Evolutionary conservation across 2,329 filamentous ascomycete genomes (phyloP).

Genomic region (Arthrobotrys sinensis): DNA sequence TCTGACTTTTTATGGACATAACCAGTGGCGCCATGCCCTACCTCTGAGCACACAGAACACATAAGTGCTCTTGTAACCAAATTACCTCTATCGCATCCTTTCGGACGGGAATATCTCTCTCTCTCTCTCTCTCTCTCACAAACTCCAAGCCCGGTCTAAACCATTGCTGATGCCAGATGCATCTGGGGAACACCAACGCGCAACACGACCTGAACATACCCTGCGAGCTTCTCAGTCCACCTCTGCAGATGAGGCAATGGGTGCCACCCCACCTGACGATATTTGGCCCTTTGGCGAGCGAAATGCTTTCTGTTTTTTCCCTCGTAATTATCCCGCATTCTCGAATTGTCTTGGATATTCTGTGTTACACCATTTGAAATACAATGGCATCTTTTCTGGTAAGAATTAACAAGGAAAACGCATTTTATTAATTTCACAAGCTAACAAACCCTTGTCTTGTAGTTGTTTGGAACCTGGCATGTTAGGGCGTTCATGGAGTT

Average conservation of each 20-base stretch:
- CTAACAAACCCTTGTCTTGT: background rate
- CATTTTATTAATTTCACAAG: background rate
- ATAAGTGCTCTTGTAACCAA: background rate
- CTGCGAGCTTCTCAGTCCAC: background rate
- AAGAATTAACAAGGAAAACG: background rate
- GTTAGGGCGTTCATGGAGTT: constrained; percentile 4
- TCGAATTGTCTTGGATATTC: background rate
- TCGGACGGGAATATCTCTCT: background rate
- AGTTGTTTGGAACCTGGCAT: background rate
- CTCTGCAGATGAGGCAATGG: constrained; percentile 52
- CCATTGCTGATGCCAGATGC: constrained; percentile 40
- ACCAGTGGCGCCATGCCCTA: constrained; percentile 54
- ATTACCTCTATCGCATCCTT: background rate
- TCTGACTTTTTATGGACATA: background rate
- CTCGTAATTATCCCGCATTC: background rate
- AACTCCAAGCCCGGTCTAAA: background rate
- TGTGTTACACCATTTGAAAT: background rate
- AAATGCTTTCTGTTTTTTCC: constrained; percentile 6
- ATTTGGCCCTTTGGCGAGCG: background rate
- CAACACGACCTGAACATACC: constrained; percentile 3
- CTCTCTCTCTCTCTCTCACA: background rate
- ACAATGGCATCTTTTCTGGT: constrained; percentile 5
- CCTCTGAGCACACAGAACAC: constrained; percentile 14
- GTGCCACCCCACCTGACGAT: background rate
- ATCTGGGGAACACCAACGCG: constrained; percentile 3